These are phyloP conservation scores for Aspergillus diversus DNA, from an alignment of 495 filamentous ascomycete genomes.

Conservation along the genomic window DNA sequence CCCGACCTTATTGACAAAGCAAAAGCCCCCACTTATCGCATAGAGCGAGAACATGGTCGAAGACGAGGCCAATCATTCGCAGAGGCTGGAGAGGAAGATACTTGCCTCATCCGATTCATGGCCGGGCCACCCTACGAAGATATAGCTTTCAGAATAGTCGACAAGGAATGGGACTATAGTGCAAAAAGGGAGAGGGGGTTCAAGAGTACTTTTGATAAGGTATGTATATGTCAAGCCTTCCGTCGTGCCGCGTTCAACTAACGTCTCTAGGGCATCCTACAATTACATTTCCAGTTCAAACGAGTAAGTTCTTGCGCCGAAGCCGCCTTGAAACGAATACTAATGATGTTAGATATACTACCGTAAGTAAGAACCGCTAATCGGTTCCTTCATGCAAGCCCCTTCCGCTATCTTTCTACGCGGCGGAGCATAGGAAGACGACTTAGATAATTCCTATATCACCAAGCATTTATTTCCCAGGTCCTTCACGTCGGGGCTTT, in stretches of 20 bases:
- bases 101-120: conserved; percentile 94
- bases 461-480: conserved; percentile 11
- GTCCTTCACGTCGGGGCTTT: neutral
- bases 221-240: conserved; percentile 48
- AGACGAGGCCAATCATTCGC: conserved; percentile 90
- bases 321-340: conserved; percentile 6
- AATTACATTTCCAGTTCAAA: conserved; percentile 98
- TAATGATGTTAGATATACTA: conserved; percentile 45
- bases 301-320: conserved; percentile 52
- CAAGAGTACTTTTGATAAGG: conserved; percentile 96
- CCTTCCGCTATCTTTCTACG: conserved; percentile 9
- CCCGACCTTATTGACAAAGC: conserved; percentile 96
- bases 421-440: conserved; percentile 6
- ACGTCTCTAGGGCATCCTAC: conserved; percentile 77
- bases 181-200: conserved; percentile 95
- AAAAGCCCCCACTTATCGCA: conserved; percentile 92
- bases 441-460: conserved; percentile 7
- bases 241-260: conserved; percentile 24
- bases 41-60: conserved; percentile 88
- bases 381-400: conserved; percentile 3
- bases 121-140: conserved; percentile 97
- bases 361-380: conserved; percentile 24
- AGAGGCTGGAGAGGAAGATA: conserved; percentile 96
- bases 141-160: conserved; percentile 95
- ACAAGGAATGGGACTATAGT: conserved; percentile 99